Percentiles rank a stretch among this genome's conserved stretches.
Conservation (phyloP, 805 yeast genomes). For the Yarrowia sp. region DNA sequence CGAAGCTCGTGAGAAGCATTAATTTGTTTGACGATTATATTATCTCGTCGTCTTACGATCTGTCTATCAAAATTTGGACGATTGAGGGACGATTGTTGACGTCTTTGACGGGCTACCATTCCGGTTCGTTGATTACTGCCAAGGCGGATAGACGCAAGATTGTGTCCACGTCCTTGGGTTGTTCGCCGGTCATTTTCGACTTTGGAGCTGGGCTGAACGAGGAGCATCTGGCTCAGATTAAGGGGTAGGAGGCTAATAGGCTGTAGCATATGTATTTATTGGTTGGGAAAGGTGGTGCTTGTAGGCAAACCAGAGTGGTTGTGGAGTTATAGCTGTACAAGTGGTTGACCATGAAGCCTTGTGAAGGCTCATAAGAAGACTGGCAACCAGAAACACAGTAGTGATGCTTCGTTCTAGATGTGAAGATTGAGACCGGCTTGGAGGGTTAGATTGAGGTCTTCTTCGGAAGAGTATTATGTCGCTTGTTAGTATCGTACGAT, state of each 20-base stretch:
- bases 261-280: slow-evolving; percentile 21
- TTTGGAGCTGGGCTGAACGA: slow-evolving; percentile 47
- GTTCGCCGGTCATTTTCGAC: slow-evolving; percentile 49
- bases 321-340: too few relatives aligned
- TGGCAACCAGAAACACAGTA: too few relatives aligned
- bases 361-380: too few relatives aligned
- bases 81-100: slow-evolving; percentile 45
- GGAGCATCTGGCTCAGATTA: slow-evolving; percentile 39
- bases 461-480: too few relatives aligned
- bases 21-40: slow-evolving; percentile 45
- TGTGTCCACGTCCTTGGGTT: slow-evolving; percentile 50
- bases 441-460: too few relatives aligned
- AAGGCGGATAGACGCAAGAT: slow-evolving; percentile 46
- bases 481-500: too few relatives aligned
- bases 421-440: too few relatives aligned
- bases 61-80: slow-evolving; percentile 51
- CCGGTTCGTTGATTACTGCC: slow-evolving; percentile 50
- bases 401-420: too few relatives aligned
- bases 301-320: neutral
- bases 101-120: slow-evolving; percentile 48
- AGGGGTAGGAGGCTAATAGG: neutral
- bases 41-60: slow-evolving; percentile 51
- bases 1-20: slow-evolving; percentile 75
- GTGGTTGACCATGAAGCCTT: too few relatives aligned
- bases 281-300: neutral